Evolutionary conservation across 768 basidiomycete genomes (phyloP).

Genomic region (Inosperma sp.): DNA sequence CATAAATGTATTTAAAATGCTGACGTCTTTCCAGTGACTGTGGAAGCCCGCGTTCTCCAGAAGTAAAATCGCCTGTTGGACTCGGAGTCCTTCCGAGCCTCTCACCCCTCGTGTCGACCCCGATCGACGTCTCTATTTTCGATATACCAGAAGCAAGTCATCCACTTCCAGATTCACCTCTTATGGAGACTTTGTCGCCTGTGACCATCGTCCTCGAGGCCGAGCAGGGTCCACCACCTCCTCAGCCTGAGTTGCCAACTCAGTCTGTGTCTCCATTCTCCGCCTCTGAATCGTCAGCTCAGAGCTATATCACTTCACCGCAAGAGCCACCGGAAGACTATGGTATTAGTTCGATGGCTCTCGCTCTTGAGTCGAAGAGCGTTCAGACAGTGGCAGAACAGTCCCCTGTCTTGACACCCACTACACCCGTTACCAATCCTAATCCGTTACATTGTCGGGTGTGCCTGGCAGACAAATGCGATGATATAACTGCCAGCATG

Average conservation of each 20-base stretch:
- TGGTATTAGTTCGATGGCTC: not conserved
- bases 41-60: constrained; percentile 26
- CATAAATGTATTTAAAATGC: not conserved
- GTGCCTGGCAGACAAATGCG: constrained; percentile 45
- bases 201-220: constrained; percentile 15
- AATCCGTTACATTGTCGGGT: constrained; percentile 45
- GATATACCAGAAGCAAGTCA: constrained; percentile 28
- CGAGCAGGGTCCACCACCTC: constrained; percentile 2
- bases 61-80: constrained; percentile 33
- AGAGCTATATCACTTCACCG: constrained; percentile 25
- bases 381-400: constrained; percentile 5
- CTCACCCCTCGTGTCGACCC: constrained; percentile 32
- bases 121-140: constrained; percentile 25
- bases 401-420: constrained; percentile 12
- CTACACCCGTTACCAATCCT: constrained; percentile 11
- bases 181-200: constrained; percentile 14
- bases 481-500: constrained; percentile 53
- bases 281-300: constrained; percentile 19
- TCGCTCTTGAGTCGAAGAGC: constrained; percentile 8
- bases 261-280: constrained; percentile 10
- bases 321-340: constrained; percentile 3
- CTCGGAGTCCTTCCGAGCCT: constrained; percentile 31
- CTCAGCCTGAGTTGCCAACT: not conserved
- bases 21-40: constrained; percentile 15
- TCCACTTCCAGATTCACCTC: constrained; percentile 30